Base-by-base conservation (phyloP, 1,284 basidiomycete genomes). In the Cerrena zonata region DNA sequence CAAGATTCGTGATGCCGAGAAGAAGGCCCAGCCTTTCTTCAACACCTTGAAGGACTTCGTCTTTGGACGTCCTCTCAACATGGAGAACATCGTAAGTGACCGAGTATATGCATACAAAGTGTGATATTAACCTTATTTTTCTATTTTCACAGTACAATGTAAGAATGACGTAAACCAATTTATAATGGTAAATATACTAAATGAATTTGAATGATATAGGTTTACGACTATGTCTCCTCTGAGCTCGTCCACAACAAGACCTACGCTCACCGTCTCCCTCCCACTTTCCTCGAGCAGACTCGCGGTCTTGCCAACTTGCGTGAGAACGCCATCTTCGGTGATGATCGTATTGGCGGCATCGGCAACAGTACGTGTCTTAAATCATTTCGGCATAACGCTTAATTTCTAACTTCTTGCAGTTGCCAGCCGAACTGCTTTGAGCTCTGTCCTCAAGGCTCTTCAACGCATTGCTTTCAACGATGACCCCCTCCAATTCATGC, bases 171-270 rank as follows among this genome's bases (percentile, higher is more conserved):
- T n/a, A n/a, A n/a, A n/a, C n/a, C n/a, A n/a, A n/a, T n/a, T n/a
- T n/a, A n/a, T n/a, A n/a, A n/a, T n/a, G n/a, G n/a, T n/a, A n/a
- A n/a, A n/a, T n/a, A n/a, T n/a, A n/a, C n/a, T n/a, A 18, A 18
- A 22, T 53, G 37, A 37, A 22, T 36, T 4, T 19, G 26, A n/a
- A n/a, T n/a, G n/a, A n/a, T 50, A 0, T 53, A 87, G 81, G 71
- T 92, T 56, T 90, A 77, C 67, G 90, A 90, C 67, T 89, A 76
- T 66, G 72, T 92, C 61, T 84, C 82, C 71, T 80, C 88, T 10
- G 73, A 90, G 61, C 74, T 86, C 56, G 78, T 78, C 47, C 87
- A 93, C 75, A 89, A 91, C 77, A 79, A 77, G 68, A 84, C 84
- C 18, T 91, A 83, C 57, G 82, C 84, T 5, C 75, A 82, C 69